Evolutionary conservation across 2,329 filamentous ascomycete genomes (phyloP).

Genomic region (Pseudocercospora fijiensis): DNA sequence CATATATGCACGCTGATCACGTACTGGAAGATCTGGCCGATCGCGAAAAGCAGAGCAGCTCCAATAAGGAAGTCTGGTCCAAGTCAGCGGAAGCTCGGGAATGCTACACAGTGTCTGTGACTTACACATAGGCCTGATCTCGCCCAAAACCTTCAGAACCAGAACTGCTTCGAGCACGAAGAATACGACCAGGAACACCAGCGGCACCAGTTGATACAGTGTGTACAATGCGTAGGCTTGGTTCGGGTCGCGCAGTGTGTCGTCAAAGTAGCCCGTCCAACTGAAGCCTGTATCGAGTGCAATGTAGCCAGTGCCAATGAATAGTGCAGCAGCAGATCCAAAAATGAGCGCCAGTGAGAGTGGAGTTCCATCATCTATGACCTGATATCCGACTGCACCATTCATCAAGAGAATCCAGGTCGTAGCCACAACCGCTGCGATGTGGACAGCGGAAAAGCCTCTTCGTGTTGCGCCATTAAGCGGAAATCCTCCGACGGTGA

Average conservation of each 20-base stretch:
- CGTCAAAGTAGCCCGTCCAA: slow-evolving; percentile 78
- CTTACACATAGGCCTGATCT: slow-evolving; percentile 82
- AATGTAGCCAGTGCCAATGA: slow-evolving; percentile 92
- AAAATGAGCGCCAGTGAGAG: slow-evolving; percentile 75
- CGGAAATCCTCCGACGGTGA: slow-evolving; percentile 88
- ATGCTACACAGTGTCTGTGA: slow-evolving; percentile 17
- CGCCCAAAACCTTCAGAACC: slow-evolving; percentile 81
- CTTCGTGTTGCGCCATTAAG: slow-evolving; percentile 68
- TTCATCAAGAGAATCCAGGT: slow-evolving; percentile 67
- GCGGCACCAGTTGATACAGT: slow-evolving; percentile 83
- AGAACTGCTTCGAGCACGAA: slow-evolving; percentile 80
- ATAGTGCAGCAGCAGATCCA: slow-evolving; percentile 67
- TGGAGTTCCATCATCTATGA: slow-evolving; percentile 88
- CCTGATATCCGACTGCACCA: slow-evolving; percentile 77
- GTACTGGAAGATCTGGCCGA: slow-evolving; percentile 96
- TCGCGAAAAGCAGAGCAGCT: slow-evolving; percentile 78
- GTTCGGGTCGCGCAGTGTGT: slow-evolving; percentile 50
- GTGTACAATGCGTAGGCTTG: slow-evolving; percentile 87
- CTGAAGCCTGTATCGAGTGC: slow-evolving; percentile 86
- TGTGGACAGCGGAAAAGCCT: slow-evolving; percentile 84
- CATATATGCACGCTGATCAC: slow-evolving; percentile 90
- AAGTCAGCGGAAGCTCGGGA: slow-evolving; percentile 16
- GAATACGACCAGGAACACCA: slow-evolving; percentile 85
- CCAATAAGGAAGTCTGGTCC: slow-evolving; percentile 67
- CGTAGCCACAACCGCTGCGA: slow-evolving; percentile 84